phyloP scores from a whole-genome alignment of 1,284 basidiomycete species.

The Trichosporon sp. region DNA sequence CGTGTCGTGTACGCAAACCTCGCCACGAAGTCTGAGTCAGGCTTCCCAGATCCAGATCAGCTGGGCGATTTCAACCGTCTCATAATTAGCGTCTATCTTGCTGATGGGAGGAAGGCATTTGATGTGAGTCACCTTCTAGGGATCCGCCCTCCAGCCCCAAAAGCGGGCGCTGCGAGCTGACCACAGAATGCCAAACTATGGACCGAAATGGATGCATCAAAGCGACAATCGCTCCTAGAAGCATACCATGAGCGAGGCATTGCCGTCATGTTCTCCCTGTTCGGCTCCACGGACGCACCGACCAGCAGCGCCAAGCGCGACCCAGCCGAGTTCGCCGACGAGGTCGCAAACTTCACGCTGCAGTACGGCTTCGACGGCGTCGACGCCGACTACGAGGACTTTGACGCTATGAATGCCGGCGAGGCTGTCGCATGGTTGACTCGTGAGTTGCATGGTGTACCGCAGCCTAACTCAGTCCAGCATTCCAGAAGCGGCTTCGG shows the following conservation, averaged over 20 bases:
- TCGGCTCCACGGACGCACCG: slow-evolving; percentile 22
- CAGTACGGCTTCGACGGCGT: slow-evolving; percentile 52
- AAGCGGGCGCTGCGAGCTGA: not conserved
- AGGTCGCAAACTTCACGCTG: slow-evolving; percentile 47
- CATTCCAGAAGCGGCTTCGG: slow-evolving; percentile 41
- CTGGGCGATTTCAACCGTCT: slow-evolving; percentile 46
- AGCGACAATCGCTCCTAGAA: slow-evolving; percentile 22
- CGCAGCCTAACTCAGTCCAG: not conserved
- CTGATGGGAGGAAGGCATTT: slow-evolving; percentile 27
- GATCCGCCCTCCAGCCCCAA: not conserved
- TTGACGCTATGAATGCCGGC: slow-evolving; percentile 38
- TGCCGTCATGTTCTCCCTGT: slow-evolving; percentile 9
- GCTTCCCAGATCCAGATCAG: slow-evolving; percentile 4
- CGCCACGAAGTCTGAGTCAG: not conserved
- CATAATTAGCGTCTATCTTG: slow-evolving; percentile 49
- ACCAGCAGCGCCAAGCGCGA: slow-evolving; percentile 8
- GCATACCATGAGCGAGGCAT: slow-evolving; percentile 50
- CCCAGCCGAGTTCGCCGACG: not conserved
- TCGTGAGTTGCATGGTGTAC: slow-evolving; percentile 11
- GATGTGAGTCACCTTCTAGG: not conserved
- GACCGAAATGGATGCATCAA: not conserved
- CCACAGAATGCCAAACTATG: slow-evolving; percentile 23
- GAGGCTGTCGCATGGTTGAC: slow-evolving; percentile 40
- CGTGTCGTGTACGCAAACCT: not conserved
- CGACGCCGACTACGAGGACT: slow-evolving; percentile 53